Base-by-base conservation (phyloP, 257 asterid genomes). In the Asclepias syriaca region DNA sequence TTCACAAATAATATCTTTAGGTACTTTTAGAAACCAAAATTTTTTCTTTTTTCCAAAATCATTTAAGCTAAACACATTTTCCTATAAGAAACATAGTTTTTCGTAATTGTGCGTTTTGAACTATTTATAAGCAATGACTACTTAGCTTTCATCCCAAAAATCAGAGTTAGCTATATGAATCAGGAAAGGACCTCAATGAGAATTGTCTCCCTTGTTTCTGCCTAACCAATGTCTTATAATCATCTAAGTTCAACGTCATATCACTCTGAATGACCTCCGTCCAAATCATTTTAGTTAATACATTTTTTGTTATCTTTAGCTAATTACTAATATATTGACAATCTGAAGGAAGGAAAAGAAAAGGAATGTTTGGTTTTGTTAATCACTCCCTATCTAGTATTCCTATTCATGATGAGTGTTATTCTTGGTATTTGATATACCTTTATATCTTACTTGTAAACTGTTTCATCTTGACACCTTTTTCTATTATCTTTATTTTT, bases 371-470 rank as follows among this genome's bases (percentile, higher is more conserved):
- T 61, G 2, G 12, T 34, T 61, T 34, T 34, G 8, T 32, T 29
- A 2, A 34, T 11, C 66, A 34, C 16, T 29, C 12, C 66, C 22
- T 61, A 61, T 32, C 21, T 61, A 15, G 22, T 32, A 32, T 21
- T 61, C 1, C 8, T 34, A 22, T 56, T 56, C 32, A 24, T 8
- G 29, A 56, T 8, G 4, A 21, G 61, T 70, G 40, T 73, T 63
- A 40, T 64, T 32, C 81, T 63, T 72, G 74, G 48, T 4, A 19
- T 70, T 37, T 43, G 27, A 59, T 59, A 3, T 27, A 27, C 15
- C 54, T 37, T 55, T 39, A 7, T 6, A 46, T 21, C 57, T 67
- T 53, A 24, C 10, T 24, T 56, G 4, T 5, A 29, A 21, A 10
- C 19, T 32, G 55, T 39, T 67, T 67, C 49, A 66, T 45, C 1